These are phyloP conservation scores for Penicillium sp. DNA, from an alignment of 2,329 filamentous ascomycete species.

Conservation along the genomic window DNA sequence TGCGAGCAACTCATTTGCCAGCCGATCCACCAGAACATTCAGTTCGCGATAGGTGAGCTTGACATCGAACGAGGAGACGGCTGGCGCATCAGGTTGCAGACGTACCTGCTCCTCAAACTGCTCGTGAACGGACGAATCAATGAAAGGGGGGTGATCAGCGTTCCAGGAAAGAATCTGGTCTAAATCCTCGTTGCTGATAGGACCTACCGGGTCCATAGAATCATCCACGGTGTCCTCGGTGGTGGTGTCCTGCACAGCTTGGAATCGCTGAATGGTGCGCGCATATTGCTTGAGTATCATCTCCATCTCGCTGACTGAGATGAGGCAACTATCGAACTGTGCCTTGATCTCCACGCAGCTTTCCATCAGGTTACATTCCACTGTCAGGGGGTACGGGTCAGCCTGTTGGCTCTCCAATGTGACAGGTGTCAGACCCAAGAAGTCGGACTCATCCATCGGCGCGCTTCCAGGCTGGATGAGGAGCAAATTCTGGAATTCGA, in stretches of 20 bases:
- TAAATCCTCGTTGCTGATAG: background rate
- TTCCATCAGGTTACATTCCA: background rate
- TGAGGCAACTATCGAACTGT: background rate
- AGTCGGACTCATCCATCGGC: background rate
- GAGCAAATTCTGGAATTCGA: slow-evolving; percentile 1
- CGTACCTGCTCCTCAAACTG: slow-evolving; percentile 1
- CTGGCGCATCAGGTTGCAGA: background rate
- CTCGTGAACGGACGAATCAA: background rate
- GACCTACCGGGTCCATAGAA: background rate
- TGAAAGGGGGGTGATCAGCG: background rate
- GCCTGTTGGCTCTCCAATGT: background rate
- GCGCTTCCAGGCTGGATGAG: background rate
- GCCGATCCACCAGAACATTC: background rate
- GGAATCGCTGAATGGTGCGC: slow-evolving; percentile 1
- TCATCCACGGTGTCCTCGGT: background rate
- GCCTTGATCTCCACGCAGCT: background rate
- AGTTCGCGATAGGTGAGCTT: background rate
- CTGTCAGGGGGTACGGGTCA: background rate
- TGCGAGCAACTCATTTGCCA: background rate
- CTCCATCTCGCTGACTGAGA: background rate
- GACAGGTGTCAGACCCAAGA: background rate
- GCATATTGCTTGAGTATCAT: background rate
- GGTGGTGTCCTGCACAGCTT: background rate
- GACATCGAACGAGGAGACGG: background rate
- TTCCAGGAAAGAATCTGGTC: background rate